These are phyloP conservation scores for Rhizopus arrhizus DNA, from an alignment of 371 early-diverging fungal genomes.

Conservation along the genomic window DNA sequence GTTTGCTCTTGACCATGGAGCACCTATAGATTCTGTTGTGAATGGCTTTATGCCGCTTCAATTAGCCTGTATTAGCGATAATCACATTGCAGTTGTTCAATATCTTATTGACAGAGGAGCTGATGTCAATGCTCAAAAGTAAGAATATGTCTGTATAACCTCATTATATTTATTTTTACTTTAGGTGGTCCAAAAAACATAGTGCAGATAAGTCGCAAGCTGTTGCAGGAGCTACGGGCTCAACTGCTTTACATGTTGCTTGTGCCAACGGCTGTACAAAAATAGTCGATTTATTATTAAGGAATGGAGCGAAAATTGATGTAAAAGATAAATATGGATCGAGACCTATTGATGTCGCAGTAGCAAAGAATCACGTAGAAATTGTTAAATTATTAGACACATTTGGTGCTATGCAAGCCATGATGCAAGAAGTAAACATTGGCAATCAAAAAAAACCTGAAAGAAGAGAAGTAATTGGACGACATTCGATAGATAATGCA, in stretches of 20 bases:
- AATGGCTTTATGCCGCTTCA: conserved; percentile 68
- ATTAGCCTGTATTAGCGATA: conserved; percentile 59
- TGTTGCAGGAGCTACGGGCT: conserved; percentile 51
- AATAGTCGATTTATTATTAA: conserved; percentile 62
- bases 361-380: conserved; percentile 59
- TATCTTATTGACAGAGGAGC: conserved; percentile 68
- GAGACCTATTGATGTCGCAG: conserved; percentile 61
- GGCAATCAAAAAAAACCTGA: neutral
- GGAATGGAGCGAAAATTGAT: conserved; percentile 61
- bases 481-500: conserved; percentile 27
- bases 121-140: conserved; percentile 62
- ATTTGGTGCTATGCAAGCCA: conserved; percentile 26
- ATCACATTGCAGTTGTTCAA: conserved; percentile 59
- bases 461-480: conserved; percentile 2
- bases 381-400: conserved; percentile 45
- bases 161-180: neutral
- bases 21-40: conserved; percentile 59
- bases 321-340: conserved; percentile 69
- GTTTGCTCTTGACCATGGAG: conserved; percentile 65
- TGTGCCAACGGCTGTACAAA: conserved; percentile 68
- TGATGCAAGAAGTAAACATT: conserved; percentile 26
- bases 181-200: conserved; percentile 34
- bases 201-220: conserved; percentile 32
- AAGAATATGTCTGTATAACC: neutral
- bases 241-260: conserved; percentile 77